Base-by-base conservation (phyloP, 305 asterid genomes). In the Ajuga reptans region DNA sequence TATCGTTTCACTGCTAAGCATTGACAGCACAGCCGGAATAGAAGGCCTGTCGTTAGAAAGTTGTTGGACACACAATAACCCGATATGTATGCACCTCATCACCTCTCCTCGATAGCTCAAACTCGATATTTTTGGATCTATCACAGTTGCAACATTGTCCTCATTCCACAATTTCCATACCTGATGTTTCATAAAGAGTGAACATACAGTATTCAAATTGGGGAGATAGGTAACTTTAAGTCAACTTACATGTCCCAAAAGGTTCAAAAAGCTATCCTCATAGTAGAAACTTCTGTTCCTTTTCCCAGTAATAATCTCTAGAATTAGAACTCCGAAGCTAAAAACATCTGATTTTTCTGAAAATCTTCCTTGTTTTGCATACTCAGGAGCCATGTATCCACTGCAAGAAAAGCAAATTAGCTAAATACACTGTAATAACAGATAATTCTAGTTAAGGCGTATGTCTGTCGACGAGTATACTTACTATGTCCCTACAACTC, bases 321-420 rank as follows among this genome's bases (percentile, higher is more conserved):
- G 66, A 55, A 81, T 33, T 43, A 81, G 9, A 58, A 81, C 78
- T 14, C 86, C 86, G 41, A 78, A 78, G 72, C 85, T 81, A 55
- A 57, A 81, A 46, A 75, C 77, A 21, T 80, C 80, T 0, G 76
- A 70, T 64, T 74, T 80, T 59, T 80, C 80, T 1, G 80, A 80
- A 71, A 80, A 74, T 57, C 68, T 70, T 29, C 83, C 85, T 9
- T 73, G 46, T 41, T 66, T 50, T 37, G 78, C 80, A 18, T 80
- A 80, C 56, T 80, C 84, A 0, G 82, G 84, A 11, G 82, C 83
- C 83, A 81, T 78, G 50, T 81, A 81, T 69, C 85, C 85, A 29
- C 81, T 81, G 83, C 31, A 70, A 61, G 6, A 45, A 37, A 17
- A 16, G 3, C 9, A 16, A 58, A 14, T 55, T 39, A 57, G 27